Evolutionary conservation across 1,284 basidiomycete genomes (phyloP).

Genomic region (Trichosporon sp.): DNA sequence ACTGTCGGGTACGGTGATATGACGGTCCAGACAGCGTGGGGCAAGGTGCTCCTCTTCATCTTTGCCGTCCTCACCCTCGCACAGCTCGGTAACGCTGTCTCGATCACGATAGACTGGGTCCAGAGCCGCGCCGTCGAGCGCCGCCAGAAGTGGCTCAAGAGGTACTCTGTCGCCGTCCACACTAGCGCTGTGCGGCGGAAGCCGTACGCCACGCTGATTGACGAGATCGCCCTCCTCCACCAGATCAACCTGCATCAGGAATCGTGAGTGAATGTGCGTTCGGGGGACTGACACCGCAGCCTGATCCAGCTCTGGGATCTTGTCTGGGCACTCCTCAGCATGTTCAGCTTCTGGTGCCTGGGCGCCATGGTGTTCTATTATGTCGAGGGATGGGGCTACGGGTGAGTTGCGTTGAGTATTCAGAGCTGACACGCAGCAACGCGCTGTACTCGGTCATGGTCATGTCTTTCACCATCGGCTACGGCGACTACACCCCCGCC

Average conservation of each 20-base stretch:
- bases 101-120: conserved; percentile 55
- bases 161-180: conserved; percentile 49
- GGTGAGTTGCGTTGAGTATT: conserved; percentile 34
- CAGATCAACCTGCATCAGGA: conserved; percentile 52
- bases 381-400: conserved; percentile 55
- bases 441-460: conserved; percentile 47
- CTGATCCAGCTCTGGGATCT: conserved; percentile 54
- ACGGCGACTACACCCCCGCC: conserved; percentile 51
- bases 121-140: conserved; percentile 40
- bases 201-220: conserved; percentile 46
- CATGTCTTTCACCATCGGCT: conserved; percentile 54
- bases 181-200: conserved; percentile 38
- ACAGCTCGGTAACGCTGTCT: conserved; percentile 57
- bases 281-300: conserved; percentile 30
- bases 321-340: conserved; percentile 46
- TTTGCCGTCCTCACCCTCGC: conserved; percentile 56
- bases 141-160: conserved; percentile 49
- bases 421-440: conserved; percentile 31
- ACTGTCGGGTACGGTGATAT: conserved; percentile 57
- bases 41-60: conserved; percentile 56
- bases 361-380: conserved; percentile 52
- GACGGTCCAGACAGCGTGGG: conserved; percentile 38
- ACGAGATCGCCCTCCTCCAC: conserved; percentile 55
- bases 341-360: conserved; percentile 54
- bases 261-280: conserved; percentile 35